Conservation (phyloP, 2,329 filamentous ascomycete genomes). For the Monascus ruber region DNA sequence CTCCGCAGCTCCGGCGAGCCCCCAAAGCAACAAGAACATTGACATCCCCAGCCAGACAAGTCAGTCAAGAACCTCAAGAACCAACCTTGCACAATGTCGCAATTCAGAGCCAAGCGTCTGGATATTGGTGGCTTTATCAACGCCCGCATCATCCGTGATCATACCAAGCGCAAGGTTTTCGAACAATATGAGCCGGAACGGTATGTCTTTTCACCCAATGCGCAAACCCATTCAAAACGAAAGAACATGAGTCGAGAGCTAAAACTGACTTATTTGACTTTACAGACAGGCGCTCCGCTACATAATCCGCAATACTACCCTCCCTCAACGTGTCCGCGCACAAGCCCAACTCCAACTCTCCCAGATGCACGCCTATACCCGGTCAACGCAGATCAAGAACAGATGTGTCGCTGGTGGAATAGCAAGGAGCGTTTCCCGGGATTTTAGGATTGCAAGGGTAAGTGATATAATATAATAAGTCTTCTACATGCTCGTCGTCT, state of each 20-base stretch:
- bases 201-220: constrained; percentile 37
- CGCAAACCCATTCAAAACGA: too few species aligned
- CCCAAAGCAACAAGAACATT: constrained; percentile 3
- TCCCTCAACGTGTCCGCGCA: constrained; percentile 69
- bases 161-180: constrained; percentile 92
- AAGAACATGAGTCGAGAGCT: too few species aligned
- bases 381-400: constrained; percentile 87
- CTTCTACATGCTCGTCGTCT: too few species aligned
- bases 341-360: constrained; percentile 87
- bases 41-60: not conserved
- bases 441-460: constrained; percentile 87
- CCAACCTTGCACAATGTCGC: constrained; percentile 50
- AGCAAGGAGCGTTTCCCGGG: constrained; percentile 76
- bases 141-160: constrained; percentile 76
- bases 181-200: constrained; percentile 78
- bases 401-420: constrained; percentile 88
- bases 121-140: constrained; percentile 84
- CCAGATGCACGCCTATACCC: constrained; percentile 93
- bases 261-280: not conserved
- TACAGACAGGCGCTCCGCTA: constrained; percentile 81
- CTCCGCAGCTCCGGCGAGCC: constrained; percentile 10
- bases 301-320: constrained; percentile 82
- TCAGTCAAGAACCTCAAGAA: constrained; percentile 2
- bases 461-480: constrained; percentile 24
- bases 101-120: constrained; percentile 82